A percentile compares a stretch with the other conserved stretches of the same genome.
Evolutionary conservation across 805 yeast species (phyloP).

Genomic region (Scheffersomyces stipitis): DNA sequence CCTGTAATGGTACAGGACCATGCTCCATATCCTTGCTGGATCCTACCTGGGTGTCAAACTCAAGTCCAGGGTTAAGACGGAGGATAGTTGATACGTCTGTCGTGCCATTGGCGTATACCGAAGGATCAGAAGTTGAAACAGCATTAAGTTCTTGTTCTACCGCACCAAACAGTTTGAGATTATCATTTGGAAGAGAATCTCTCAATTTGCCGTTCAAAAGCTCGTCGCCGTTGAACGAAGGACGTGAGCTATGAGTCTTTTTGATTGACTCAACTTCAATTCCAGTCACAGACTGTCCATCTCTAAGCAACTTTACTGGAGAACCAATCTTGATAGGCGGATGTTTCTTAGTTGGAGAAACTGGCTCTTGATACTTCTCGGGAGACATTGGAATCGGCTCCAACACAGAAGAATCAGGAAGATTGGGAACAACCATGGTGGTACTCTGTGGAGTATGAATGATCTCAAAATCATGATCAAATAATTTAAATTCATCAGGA

Average conservation of each 20-base stretch:
- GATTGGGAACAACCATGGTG: neutral
- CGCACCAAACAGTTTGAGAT: no score
- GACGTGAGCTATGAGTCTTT: neutral
- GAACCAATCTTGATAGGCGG: slow-evolving; percentile 27
- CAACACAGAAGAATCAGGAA: slow-evolving; percentile 2
- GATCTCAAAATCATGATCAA: slow-evolving; percentile 33
- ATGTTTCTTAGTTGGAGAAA: slow-evolving; percentile 11
- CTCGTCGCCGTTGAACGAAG: slow-evolving; percentile 16
- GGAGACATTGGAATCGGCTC: neutral
- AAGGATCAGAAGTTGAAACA: slow-evolving; percentile 36
- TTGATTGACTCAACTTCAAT: slow-evolving; percentile 8
- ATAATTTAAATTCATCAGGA: slow-evolving; percentile 1
- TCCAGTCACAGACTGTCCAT: slow-evolving; percentile 28
- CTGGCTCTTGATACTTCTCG: slow-evolving; percentile 7
- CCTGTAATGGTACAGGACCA: slow-evolving; percentile 14
- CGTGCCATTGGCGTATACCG: slow-evolving; percentile 14
- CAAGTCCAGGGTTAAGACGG: neutral
- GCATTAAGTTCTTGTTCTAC: slow-evolving; percentile 15
- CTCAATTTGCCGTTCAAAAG: slow-evolving; percentile 24
- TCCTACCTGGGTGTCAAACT: slow-evolving; percentile 1
- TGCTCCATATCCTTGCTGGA: slow-evolving; percentile 1
- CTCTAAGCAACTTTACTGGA: slow-evolving; percentile 34
- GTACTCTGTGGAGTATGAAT: slow-evolving; percentile 24
- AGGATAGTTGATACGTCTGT: neutral
- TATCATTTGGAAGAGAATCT: slow-evolving; percentile 2